Percentiles rank a stretch among this genome's conserved stretches.
phyloP scores from a whole-genome alignment of 1,139 yeast species.

The Hansenula sp. region DNA sequence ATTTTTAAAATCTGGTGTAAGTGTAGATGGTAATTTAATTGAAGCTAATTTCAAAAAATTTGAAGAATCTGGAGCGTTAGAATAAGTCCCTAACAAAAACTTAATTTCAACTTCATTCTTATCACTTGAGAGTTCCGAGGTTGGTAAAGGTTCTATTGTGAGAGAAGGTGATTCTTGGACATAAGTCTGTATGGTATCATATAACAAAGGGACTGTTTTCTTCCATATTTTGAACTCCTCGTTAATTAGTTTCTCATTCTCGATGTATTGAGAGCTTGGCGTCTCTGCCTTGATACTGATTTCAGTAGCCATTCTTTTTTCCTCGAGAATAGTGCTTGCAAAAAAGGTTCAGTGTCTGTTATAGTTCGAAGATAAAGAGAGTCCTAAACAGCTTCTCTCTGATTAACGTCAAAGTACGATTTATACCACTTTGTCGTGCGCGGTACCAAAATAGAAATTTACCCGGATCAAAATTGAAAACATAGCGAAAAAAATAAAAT shows the following conservation, averaged over 20 bases:
- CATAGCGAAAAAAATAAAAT: conserved; percentile 29
- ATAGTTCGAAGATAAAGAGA: no score
- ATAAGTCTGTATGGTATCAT: conserved; percentile 70
- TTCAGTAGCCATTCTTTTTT: not conserved
- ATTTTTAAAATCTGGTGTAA: conserved; percentile 33
- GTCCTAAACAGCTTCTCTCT: no score
- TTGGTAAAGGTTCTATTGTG: conserved; percentile 46
- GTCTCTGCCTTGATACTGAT: conserved; percentile 4
- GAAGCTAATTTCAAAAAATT: conserved; percentile 45
- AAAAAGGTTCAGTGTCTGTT: no score
- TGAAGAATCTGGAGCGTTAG: conserved; percentile 31
- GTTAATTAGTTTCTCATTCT: conserved; percentile 35
- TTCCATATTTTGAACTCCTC: conserved; percentile 92
- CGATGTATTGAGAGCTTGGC: conserved; percentile 17
- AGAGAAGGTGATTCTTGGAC: conserved; percentile 32
- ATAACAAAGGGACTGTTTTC: conserved; percentile 86
- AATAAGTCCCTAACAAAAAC: conserved; percentile 47
- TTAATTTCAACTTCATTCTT: conserved; percentile 34
- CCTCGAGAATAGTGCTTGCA: no score
- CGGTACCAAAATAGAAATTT: no score
- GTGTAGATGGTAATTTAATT: conserved; percentile 46
- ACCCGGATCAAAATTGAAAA: not conserved
- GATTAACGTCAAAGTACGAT: no score
- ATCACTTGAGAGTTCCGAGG: conserved; percentile 31
- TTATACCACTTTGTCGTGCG: no score